phyloP scores from a whole-genome alignment of 495 filamentous ascomycete genomes.

The Sabuloglossum arenarium region DNA sequence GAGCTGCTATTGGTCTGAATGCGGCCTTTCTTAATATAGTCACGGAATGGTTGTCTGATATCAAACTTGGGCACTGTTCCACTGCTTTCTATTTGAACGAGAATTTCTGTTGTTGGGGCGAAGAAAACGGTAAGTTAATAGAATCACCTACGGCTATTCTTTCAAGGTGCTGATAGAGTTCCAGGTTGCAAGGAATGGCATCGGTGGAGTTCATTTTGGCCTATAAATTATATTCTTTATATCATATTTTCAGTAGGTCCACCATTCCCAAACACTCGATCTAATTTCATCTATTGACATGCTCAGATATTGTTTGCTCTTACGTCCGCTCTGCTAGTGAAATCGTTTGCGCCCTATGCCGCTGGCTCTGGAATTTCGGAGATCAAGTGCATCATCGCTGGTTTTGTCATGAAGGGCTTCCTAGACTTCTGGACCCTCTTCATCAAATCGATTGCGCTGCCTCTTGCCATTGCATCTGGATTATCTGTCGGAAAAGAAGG shows the following conservation, averaged over 20 bases:
- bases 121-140: conserved; percentile 48
- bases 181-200: conserved; percentile 79
- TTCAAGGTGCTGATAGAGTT: conserved; percentile 11
- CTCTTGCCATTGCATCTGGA: conserved; percentile 84
- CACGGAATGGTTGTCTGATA: conserved; percentile 91
- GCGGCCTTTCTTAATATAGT: conserved; percentile 88
- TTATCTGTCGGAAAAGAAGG: conserved; percentile 95
- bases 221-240: conserved; percentile 74
- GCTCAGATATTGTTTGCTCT: conserved; percentile 57
- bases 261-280: background rate
- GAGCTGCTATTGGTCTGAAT: conserved; percentile 78
- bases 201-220: conserved; percentile 58
- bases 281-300: background rate
- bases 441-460: conserved; percentile 85
- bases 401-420: conserved; percentile 99
- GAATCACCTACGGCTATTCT: background rate
- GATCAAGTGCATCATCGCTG: conserved; percentile 98
- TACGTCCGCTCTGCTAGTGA: conserved; percentile 67
- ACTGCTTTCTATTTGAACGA: conserved; percentile 96
- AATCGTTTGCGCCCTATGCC: conserved; percentile 86
- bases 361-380: conserved; percentile 95
- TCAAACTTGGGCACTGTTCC: conserved; percentile 84
- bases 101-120: conserved; percentile 95
- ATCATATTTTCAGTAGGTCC: conserved; percentile 61
- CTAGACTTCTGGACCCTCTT: conserved; percentile 78